Percentiles rank a stretch among this genome's conserved stretches.
These are phyloP conservation scores for Penicillium griseofulvum DNA, from an alignment of 2,329 filamentous ascomycete species.

Conservation along the genomic window DNA sequence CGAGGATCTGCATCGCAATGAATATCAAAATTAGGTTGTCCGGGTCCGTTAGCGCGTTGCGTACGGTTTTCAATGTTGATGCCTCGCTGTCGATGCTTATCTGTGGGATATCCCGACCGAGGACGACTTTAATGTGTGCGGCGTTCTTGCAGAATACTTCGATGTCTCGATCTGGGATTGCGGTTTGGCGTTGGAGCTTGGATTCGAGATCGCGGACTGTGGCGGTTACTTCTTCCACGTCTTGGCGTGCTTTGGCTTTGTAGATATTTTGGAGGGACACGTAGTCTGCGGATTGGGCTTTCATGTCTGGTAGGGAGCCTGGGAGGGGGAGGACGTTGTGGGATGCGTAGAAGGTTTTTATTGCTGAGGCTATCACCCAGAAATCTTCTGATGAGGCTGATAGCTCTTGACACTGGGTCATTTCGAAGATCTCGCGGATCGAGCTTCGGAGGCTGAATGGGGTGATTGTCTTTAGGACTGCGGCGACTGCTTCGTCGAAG, in stretches of 20 bases:
- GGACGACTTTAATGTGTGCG: constrained; percentile 85
- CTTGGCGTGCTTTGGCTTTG: constrained; percentile 78
- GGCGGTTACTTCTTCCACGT: constrained; percentile 70
- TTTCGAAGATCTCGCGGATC: constrained; percentile 74
- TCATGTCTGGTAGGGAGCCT: constrained; percentile 93
- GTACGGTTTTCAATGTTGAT: constrained; percentile 45
- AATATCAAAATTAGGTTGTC: constrained; percentile 67
- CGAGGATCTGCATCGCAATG: constrained; percentile 57
- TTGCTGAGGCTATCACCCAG: constrained; percentile 82
- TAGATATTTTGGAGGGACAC: constrained; percentile 89
- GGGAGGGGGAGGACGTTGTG: constrained; percentile 76
- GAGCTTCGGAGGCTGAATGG: constrained; percentile 64
- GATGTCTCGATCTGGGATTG: constrained; percentile 69
- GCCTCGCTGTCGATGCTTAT: constrained; percentile 37
- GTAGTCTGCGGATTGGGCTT: constrained; percentile 86
- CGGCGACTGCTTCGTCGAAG: constrained; percentile 85
- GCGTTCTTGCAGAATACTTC: constrained; percentile 95
- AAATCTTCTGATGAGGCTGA: constrained; percentile 61
- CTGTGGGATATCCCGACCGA: constrained; percentile 57
- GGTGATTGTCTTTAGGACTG: constrained; percentile 83
- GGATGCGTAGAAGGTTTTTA: constrained; percentile 71
- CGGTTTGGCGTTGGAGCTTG: constrained; percentile 46
- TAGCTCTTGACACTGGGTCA: constrained; percentile 57
- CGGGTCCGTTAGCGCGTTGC: constrained; percentile 42
- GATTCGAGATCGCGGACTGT: constrained; percentile 59